These are phyloP conservation scores for Colletotrichum melonis DNA, from an alignment of 2,329 filamentous ascomycete genomes.

Conservation along the genomic window DNA sequence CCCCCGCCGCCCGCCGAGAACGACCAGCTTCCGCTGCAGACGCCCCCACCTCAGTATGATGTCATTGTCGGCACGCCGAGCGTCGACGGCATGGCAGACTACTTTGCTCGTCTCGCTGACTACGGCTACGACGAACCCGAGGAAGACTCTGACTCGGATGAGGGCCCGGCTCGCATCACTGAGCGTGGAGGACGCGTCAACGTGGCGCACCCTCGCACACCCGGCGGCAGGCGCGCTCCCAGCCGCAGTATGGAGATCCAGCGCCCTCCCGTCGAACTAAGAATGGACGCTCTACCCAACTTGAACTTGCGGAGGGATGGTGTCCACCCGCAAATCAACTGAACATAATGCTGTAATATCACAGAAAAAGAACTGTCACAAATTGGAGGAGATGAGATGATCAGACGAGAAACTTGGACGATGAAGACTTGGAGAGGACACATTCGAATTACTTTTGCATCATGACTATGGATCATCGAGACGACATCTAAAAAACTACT, in stretches of 20 bases:
- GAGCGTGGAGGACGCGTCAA: conserved; percentile 67
- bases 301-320: background rate
- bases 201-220: conserved; percentile 66
- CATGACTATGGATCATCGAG: background rate
- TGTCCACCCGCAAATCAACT: background rate
- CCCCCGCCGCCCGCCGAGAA: conserved; percentile 70
- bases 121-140: conserved; percentile 64
- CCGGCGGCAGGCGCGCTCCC: conserved; percentile 62
- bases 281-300: conserved; percentile 40
- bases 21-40: conserved; percentile 61
- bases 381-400: background rate
- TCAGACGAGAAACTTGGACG: background rate
- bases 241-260: conserved; percentile 68
- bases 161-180: conserved; percentile 57
- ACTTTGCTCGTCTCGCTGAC: conserved; percentile 83
- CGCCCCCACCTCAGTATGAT: conserved; percentile 88
- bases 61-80: conserved; percentile 76
- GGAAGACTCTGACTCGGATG: conserved; percentile 60
- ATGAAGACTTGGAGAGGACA: background rate
- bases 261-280: conserved; percentile 51
- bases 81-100: conserved; percentile 82
- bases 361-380: background rate
- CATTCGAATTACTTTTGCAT: conserved; percentile 2
- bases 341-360: conserved; percentile 15
- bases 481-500: background rate